Conservation (phyloP, 2,329 filamentous ascomycete genomes). For the Pseudogymnoascus destructans region DNA sequence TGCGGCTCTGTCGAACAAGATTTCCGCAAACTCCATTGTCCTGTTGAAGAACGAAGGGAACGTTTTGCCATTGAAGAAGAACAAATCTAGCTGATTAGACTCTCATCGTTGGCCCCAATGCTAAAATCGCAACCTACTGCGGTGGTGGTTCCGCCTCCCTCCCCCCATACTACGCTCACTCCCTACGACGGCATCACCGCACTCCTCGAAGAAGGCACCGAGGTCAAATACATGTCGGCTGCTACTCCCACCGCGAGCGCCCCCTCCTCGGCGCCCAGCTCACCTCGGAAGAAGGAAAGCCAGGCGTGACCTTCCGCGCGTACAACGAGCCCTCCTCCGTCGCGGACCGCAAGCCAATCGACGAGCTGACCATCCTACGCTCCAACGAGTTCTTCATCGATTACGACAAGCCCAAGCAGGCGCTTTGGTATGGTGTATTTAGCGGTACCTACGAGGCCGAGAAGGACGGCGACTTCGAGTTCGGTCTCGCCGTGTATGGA, state of each 20-base stretch:
- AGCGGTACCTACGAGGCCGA: slow-evolving; percentile 24
- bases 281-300: slow-evolving; percentile 38
- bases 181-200: slow-evolving; percentile 54
- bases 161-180: slow-evolving; percentile 53
- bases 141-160: slow-evolving; percentile 54
- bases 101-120: slow-evolving; percentile 44
- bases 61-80: slow-evolving; percentile 35
- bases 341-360: slow-evolving; percentile 36
- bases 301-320: slow-evolving; percentile 48
- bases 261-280: slow-evolving; percentile 43
- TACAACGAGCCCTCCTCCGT: slow-evolving; percentile 44
- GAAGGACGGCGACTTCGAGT: slow-evolving; percentile 23
- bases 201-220: slow-evolving; percentile 24
- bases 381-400: slow-evolving; percentile 36
- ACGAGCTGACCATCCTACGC: slow-evolving; percentile 32
- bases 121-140: slow-evolving; percentile 42
- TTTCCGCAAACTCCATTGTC: slow-evolving; percentile 46
- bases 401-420: slow-evolving; percentile 26
- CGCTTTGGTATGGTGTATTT: slow-evolving; percentile 30
- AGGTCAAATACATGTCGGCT: slow-evolving; percentile 43
- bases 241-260: slow-evolving; percentile 51
- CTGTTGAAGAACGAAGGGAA: slow-evolving; percentile 46
- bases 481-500: slow-evolving; percentile 26
- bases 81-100: slow-evolving; percentile 26
- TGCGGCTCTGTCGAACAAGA: slow-evolving; percentile 35